Evolutionary conservation across 495 filamentous ascomycete species (phyloP).

Genomic region (Terfezia claveryi): DNA sequence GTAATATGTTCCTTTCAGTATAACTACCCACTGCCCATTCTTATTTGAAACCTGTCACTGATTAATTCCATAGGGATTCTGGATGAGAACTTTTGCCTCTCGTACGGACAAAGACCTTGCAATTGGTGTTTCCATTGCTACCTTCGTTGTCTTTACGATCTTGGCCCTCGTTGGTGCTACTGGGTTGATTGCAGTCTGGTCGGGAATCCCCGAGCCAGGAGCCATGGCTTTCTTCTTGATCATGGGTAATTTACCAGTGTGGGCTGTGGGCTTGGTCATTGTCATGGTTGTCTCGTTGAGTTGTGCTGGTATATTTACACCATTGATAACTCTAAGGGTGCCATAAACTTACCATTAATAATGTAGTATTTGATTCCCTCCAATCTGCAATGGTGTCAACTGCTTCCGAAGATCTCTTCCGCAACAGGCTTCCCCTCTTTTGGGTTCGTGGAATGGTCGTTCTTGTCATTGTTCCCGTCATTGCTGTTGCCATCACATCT

Average conservation of each 20-base stretch:
- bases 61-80: constrained; percentile 26
- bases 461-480: constrained; percentile 43
- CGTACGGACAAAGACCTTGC: constrained; percentile 55
- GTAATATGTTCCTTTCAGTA: constrained; percentile 52
- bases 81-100: constrained; percentile 62
- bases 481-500: constrained; percentile 45
- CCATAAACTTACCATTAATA: not conserved
- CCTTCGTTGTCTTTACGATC: constrained; percentile 36
- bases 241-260: constrained; percentile 42
- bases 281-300: constrained; percentile 52
- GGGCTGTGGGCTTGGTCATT: constrained; percentile 54
- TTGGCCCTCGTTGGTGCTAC: constrained; percentile 43
- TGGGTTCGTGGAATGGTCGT: constrained; percentile 41
- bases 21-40: not conserved
- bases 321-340: too few relatives aligned
- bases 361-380: constrained; percentile 37
- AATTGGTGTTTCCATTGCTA: constrained; percentile 43
- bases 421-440: constrained; percentile 49
- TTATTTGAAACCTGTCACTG: too few relatives aligned
- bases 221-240: constrained; percentile 48
- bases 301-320: constrained; percentile 30
- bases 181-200: constrained; percentile 52
- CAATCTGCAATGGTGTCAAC: constrained; percentile 59
- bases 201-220: constrained; percentile 36
- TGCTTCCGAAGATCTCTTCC: constrained; percentile 55